Evolutionary conservation across 2,329 filamentous ascomycete genomes (phyloP).

Genomic region (Ophiostoma himal-ulmi): DNA sequence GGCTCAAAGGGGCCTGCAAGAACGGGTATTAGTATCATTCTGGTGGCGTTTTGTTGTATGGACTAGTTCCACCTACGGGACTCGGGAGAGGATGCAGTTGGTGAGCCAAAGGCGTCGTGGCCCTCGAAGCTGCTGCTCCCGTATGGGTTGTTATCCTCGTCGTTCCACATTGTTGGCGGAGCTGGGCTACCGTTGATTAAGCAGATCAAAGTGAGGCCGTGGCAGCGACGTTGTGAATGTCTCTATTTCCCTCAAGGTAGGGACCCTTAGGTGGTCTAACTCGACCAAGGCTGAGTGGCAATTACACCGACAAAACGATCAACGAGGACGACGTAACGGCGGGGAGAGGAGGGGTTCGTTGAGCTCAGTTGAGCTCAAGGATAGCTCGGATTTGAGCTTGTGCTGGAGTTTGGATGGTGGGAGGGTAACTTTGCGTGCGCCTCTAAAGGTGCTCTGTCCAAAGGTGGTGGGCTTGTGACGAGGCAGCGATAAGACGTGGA

Average conservation of each 20-base stretch:
- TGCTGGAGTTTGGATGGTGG: not conserved
- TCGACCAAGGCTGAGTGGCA: not conserved
- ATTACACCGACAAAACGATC: not conserved
- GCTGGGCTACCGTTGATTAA: not conserved
- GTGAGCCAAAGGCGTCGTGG: slow-evolving; percentile 70
- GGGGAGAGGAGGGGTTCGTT: slow-evolving; percentile 2
- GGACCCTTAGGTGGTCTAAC: no score
- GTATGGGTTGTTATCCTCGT: slow-evolving; percentile 98
- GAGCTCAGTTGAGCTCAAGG: not conserved
- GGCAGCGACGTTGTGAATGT: not conserved
- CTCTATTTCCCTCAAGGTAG: not conserved
- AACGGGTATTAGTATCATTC: not conserved
- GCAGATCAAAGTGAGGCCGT: not conserved
- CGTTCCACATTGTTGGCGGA: slow-evolving; percentile 77
- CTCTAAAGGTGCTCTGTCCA: not conserved
- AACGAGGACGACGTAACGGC: not conserved
- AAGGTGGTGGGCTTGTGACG: not conserved
- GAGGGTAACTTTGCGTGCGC: not conserved
- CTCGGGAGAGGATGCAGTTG: slow-evolving; percentile 57
- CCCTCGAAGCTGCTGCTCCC: slow-evolving; percentile 76
- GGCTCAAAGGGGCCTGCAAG: not conserved
- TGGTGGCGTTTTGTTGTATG: not conserved
- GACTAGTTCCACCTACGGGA: slow-evolving; percentile 42
- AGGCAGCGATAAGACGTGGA: not conserved
- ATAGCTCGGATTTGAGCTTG: slow-evolving; percentile 11